phyloP scores from a whole-genome alignment of 192 early-diverging fungal species.

The Cladochytrium replicatum region DNA sequence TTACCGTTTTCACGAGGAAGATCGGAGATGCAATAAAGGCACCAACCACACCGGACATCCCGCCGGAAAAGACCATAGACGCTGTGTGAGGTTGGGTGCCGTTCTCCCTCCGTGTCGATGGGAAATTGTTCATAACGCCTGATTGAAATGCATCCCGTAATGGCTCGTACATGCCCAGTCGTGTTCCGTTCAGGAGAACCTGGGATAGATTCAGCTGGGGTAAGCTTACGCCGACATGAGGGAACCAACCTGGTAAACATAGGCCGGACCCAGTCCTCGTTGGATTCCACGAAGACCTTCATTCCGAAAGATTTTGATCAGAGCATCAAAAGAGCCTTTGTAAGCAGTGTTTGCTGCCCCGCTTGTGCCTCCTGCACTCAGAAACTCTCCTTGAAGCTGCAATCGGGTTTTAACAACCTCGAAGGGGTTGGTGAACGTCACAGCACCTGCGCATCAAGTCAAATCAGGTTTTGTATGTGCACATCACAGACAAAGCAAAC shows the following conservation, averaged over 20 bases:
- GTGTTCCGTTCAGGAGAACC: slow-evolving; percentile 82
- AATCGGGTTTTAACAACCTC: slow-evolving; percentile 93
- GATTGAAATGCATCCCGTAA: slow-evolving; percentile 45
- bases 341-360: slow-evolving; percentile 32
- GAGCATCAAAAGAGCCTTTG: slow-evolving; percentile 66
- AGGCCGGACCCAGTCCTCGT: slow-evolving; percentile 76
- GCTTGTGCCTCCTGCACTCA: background rate
- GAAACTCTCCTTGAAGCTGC: slow-evolving; percentile 86
- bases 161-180: slow-evolving; percentile 87
- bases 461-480: too few relatives aligned
- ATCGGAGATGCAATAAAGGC: slow-evolving; percentile 77
- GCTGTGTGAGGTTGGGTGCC: slow-evolving; percentile 25
- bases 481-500: background rate
- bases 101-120: background rate
- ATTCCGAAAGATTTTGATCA: slow-evolving; percentile 61
- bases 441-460: too few relatives aligned
- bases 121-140: slow-evolving; percentile 3
- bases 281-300: slow-evolving; percentile 85
- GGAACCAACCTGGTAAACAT: slow-evolving; percentile 60
- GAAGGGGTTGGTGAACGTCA: slow-evolving; percentile 92
- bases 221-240: background rate
- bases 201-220: background rate
- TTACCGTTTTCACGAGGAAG: slow-evolving; percentile 78
- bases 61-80: slow-evolving; percentile 63
- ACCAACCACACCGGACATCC: slow-evolving; percentile 67